Conservation (phyloP, 73 alveolate species). For the Symbiodinium pilosum region DNA sequence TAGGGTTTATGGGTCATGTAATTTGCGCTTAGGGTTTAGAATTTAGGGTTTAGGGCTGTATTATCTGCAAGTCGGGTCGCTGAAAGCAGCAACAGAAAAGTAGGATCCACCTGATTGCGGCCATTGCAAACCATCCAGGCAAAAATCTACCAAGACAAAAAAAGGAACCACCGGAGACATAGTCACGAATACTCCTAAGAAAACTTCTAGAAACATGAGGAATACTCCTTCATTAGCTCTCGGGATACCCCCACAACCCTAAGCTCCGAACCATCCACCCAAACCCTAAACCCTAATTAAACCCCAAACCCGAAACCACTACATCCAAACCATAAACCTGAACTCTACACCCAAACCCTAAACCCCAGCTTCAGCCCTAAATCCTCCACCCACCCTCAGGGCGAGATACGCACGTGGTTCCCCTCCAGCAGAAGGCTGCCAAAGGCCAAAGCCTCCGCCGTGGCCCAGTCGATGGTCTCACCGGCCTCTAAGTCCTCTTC, state of each 20-base stretch:
- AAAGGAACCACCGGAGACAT: no score
- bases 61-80: no score
- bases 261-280: no score
- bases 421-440: conserved; percentile 98
- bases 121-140: no score
- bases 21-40: neutral
- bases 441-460: conserved; percentile 99
- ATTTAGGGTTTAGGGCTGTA: neutral
- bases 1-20: no score
- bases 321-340: no score
- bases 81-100: no score
- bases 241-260: neutral
- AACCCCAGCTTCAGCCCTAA: neutral
- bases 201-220: neutral
- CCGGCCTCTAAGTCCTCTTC: conserved; percentile 97
- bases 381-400: neutral
- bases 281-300: no score
- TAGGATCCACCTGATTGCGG: no score
- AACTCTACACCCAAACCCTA: neutral
- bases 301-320: no score
- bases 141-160: no score
- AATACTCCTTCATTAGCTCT: neutral
- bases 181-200: no score
- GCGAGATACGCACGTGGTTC: conserved; percentile 78
- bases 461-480: conserved; percentile 98